Evolutionary conservation across 2,329 filamentous ascomycete genomes (phyloP).

Genomic region (Xylariaceae sp.): DNA sequence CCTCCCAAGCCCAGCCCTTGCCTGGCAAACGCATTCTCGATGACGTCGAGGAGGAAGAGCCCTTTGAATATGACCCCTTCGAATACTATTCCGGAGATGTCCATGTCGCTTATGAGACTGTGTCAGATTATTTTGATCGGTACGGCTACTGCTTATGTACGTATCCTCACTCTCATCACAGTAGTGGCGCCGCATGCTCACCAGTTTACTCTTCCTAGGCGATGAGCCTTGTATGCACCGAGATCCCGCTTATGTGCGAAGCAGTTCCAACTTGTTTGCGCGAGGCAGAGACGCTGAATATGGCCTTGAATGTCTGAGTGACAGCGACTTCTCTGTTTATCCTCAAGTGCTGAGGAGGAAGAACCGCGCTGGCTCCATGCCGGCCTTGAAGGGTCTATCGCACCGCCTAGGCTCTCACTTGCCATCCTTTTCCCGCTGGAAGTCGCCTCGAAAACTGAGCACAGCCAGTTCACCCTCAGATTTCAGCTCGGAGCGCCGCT

Average conservation of each 20-base stretch:
- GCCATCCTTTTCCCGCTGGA: constrained; percentile 48
- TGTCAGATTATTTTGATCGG: constrained; percentile 41
- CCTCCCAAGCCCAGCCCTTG: constrained; percentile 36
- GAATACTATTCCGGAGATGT: constrained; percentile 44
- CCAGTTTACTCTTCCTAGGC: constrained; percentile 38
- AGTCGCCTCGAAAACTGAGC: constrained; percentile 41
- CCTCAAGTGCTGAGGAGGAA: constrained; percentile 47
- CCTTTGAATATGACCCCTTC: constrained; percentile 56
- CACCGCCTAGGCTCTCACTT: constrained; percentile 61
- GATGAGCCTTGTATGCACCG: constrained; percentile 58
- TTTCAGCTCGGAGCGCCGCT: constrained; percentile 70
- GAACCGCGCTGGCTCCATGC: constrained; percentile 51
- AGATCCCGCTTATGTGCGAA: constrained; percentile 40
- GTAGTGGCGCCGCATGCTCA: constrained; percentile 2
- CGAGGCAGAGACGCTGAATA: constrained; percentile 53
- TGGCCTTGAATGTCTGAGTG: constrained; percentile 61
- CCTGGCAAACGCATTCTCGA: constrained; percentile 64
- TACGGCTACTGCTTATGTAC: constrained; percentile 73
- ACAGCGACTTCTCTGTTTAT: constrained; percentile 50
- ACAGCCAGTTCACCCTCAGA: constrained; percentile 64
- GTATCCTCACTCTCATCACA: constrained; percentile 34
- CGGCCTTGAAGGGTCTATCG: constrained; percentile 56
- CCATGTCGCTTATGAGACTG: constrained; percentile 29
- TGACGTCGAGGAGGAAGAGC: constrained; percentile 80
- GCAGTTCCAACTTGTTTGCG: constrained; percentile 35